Conservation (phyloP, 345 rosid genomes). For the Brassica incana region DNA sequence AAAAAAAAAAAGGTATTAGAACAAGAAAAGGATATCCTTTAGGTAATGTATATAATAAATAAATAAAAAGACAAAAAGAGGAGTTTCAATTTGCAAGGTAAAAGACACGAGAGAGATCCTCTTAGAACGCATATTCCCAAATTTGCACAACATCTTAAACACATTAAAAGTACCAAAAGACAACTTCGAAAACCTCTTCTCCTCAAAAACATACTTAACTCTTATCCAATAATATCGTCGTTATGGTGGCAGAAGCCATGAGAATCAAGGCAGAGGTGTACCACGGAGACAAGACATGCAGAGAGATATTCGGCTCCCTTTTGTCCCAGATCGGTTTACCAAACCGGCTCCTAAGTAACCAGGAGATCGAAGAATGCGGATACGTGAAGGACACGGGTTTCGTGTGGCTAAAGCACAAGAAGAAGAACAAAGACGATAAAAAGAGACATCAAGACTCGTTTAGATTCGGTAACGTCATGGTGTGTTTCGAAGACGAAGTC, state of each 20-base stretch:
- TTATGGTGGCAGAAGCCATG: conserved; percentile 51
- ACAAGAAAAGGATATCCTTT: conserved; percentile 6
- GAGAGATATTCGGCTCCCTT: conserved; percentile 47
- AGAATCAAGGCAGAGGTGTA: conserved; percentile 68
- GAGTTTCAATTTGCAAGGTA: conserved; percentile 27
- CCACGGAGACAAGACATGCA: conserved; percentile 61
- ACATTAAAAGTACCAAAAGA: neutral
- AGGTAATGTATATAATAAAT: neutral
- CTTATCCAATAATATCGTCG: conserved; percentile 9
- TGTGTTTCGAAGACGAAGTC: conserved; percentile 54
- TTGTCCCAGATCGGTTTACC: conserved; percentile 66
- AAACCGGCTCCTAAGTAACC: conserved; percentile 48
- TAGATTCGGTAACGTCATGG: conserved; percentile 52
- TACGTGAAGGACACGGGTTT: conserved; percentile 72
- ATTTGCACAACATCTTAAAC: conserved; percentile 17
- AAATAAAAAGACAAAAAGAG: neutral
- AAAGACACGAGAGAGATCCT: conserved; percentile 32
- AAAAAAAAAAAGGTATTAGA: neutral
- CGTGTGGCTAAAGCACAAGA: conserved; percentile 68
- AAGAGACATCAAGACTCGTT: neutral
- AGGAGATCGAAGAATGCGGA: conserved; percentile 75
- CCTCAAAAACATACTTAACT: conserved; percentile 6
- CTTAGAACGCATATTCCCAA: conserved; percentile 31
- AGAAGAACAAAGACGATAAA: conserved; percentile 20
- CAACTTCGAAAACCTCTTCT: neutral